Percentiles rank a stretch among this genome's conserved stretches.
Conservation (phyloP, 1,139 yeast genomes). For the Saccharomycopsis hybrid region DNA sequence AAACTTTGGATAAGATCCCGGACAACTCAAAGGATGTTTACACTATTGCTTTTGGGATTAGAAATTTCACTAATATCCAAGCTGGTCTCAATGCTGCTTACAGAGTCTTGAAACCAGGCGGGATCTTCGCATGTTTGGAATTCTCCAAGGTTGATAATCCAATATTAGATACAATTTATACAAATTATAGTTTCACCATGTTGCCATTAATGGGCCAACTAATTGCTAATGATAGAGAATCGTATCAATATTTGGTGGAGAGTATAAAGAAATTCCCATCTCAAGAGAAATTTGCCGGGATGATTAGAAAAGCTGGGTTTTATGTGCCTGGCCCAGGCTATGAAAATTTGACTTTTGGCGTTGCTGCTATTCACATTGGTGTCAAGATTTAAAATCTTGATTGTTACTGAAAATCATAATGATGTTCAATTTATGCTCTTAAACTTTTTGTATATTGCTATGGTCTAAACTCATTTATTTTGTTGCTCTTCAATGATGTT, state of each 20-base stretch:
- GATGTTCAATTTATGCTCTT: no score
- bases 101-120: slow-evolving; percentile 96
- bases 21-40: slow-evolving; percentile 90
- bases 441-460: no score
- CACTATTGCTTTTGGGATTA: slow-evolving; percentile 94
- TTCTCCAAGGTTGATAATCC: slow-evolving; percentile 88
- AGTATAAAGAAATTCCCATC: slow-evolving; percentile 86
- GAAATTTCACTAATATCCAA: slow-evolving; percentile 92
- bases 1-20: slow-evolving; percentile 72
- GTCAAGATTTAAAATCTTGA: slow-evolving; percentile 40
- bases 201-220: slow-evolving; percentile 95
- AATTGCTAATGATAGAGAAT: slow-evolving; percentile 89
- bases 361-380: slow-evolving; percentile 94
- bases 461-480: no score
- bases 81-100: slow-evolving; percentile 91
- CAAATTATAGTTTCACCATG: slow-evolving; percentile 80
- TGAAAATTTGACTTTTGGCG: slow-evolving; percentile 93
- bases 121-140: slow-evolving; percentile 94
- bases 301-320: slow-evolving; percentile 96
- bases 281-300: slow-evolving; percentile 82
- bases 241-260: slow-evolving; percentile 93
- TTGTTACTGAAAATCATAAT: no score
- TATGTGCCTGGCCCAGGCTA: slow-evolving; percentile 85
- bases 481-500: no score
- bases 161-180: slow-evolving; percentile 66